These are phyloP conservation scores for Annulohypoxylon stygium DNA, from an alignment of 495 filamentous ascomycete genomes.

Conservation along the genomic window DNA sequence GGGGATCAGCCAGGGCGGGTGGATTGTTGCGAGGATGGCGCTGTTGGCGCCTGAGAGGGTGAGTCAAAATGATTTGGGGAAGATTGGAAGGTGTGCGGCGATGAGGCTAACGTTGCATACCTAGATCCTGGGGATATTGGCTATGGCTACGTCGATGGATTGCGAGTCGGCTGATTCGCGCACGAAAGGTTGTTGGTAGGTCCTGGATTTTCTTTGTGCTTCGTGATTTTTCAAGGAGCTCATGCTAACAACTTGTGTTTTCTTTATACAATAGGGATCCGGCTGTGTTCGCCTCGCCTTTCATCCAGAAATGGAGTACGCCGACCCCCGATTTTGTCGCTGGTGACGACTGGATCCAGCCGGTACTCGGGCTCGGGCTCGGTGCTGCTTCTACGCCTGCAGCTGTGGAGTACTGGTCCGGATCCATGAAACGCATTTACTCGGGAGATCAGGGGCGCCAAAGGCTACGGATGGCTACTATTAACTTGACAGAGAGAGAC, in stretches of 20 bases:
- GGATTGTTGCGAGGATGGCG: conserved; percentile 71
- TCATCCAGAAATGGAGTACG: conserved; percentile 62
- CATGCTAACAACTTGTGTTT: not conserved
- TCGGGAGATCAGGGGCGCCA: conserved; percentile 68
- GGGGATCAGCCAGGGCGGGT: conserved; percentile 74
- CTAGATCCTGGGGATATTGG: conserved; percentile 70
- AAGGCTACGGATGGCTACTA: conserved; percentile 68
- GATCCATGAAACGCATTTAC: conserved; percentile 68
- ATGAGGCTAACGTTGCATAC: conserved; percentile 4
- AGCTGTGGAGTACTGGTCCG: conserved; percentile 63
- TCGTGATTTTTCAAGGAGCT: not conserved
- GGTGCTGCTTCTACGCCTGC: conserved; percentile 59
- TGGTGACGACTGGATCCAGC: conserved; percentile 66
- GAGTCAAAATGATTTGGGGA: not conserved
- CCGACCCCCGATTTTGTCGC: conserved; percentile 67
- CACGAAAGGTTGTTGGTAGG: conserved; percentile 66
- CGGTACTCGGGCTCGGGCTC: conserved; percentile 69
- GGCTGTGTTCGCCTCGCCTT: conserved; percentile 54
- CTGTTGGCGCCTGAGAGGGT: conserved; percentile 68
- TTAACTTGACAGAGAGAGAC: conserved; percentile 71
- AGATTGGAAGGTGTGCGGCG: not conserved
- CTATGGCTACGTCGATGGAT: conserved; percentile 73
- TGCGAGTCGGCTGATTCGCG: conserved; percentile 68
- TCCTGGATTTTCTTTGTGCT: not conserved
- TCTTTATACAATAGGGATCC: conserved; percentile 54